Evolutionary conservation across 208 protist genomes (phyloP).

Genomic region (Giardia duodenalis): DNA sequence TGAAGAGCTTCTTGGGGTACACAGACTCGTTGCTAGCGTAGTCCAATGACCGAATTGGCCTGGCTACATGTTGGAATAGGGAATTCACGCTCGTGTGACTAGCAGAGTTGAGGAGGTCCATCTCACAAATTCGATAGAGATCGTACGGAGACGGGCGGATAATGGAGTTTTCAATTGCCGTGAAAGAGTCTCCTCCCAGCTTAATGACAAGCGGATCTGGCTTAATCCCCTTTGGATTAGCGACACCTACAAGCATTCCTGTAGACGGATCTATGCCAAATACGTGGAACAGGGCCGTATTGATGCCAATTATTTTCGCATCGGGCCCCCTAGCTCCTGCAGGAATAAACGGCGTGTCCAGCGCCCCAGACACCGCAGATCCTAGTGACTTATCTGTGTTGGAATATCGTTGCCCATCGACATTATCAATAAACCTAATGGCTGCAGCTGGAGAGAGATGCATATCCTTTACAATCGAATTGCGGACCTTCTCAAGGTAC

Average conservation of each 20-base stretch:
- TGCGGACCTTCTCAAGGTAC: not conserved
- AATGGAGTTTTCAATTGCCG: not conserved
- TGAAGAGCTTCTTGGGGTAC: not conserved
- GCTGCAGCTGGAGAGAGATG: not conserved
- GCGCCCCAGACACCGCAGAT: not conserved
- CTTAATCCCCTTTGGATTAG: not conserved
- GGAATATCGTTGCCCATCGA: not conserved
- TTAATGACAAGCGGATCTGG: not conserved
- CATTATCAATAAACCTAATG: not conserved
- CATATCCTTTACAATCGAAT: not conserved
- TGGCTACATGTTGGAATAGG: not conserved
- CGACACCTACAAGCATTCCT: not conserved
- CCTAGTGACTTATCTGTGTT: too few relatives aligned
- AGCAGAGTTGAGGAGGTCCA: not conserved
- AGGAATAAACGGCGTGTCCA: not conserved
- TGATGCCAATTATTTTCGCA: not conserved
- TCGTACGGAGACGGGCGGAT: not conserved
- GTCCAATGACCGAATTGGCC: not conserved
- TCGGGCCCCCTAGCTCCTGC: not conserved
- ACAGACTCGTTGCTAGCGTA: not conserved
- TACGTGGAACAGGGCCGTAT: not conserved
- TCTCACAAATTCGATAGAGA: constrained; percentile 1
- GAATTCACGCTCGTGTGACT: not conserved
- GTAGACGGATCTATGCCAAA: not conserved
- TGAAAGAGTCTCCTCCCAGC: not conserved